Evolutionary conservation across 2,329 filamentous ascomycete species (phyloP).

Genomic region (Ophiognomonia clavigignenti-juglandacearum): DNA sequence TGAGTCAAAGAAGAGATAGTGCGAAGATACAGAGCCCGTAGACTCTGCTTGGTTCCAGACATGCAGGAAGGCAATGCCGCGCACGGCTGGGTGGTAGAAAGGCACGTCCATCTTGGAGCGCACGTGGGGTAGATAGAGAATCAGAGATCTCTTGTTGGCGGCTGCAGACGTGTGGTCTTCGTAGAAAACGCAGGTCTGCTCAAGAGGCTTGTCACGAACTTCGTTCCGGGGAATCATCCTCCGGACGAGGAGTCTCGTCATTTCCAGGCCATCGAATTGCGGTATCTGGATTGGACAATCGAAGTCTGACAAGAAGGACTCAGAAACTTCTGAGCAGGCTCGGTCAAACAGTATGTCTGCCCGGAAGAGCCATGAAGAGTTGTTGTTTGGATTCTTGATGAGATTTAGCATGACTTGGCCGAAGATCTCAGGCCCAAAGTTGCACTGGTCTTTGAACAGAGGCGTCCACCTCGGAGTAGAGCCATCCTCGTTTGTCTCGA

Average conservation of each 20-base stretch:
- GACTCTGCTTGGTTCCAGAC: slow-evolving; percentile 45
- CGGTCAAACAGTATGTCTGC: slow-evolving; percentile 66
- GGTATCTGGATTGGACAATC: slow-evolving; percentile 30
- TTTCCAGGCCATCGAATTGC: slow-evolving; percentile 39
- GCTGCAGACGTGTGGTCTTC: slow-evolving; percentile 24
- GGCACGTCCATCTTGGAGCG: slow-evolving; percentile 60
- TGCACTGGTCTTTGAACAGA: slow-evolving; percentile 51
- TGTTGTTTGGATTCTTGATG: slow-evolving; percentile 74
- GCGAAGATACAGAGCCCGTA: slow-evolving; percentile 51
- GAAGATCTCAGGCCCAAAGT: slow-evolving; percentile 61
- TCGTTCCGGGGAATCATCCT: slow-evolving; percentile 79
- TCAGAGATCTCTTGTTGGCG: slow-evolving; percentile 42
- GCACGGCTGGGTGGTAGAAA: slow-evolving; percentile 81
- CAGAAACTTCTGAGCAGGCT: slow-evolving; percentile 25
- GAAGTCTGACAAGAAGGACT: slow-evolving; percentile 19
- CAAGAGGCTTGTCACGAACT: slow-evolving; percentile 65
- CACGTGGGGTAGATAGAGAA: slow-evolving; percentile 76
- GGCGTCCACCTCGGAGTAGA: slow-evolving; percentile 44
- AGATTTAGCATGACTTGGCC: slow-evolving; percentile 66
- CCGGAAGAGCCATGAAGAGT: slow-evolving; percentile 71
- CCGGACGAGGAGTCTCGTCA: slow-evolving; percentile 65
- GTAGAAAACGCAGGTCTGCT: slow-evolving; percentile 81
- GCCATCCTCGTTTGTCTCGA: slow-evolving; percentile 27
- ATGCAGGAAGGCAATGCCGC: slow-evolving; percentile 71
- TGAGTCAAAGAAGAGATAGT: slow-evolving; percentile 51